phyloP scores from a whole-genome alignment of 495 filamentous ascomycete genomes.

The Usnea hakonensis region DNA sequence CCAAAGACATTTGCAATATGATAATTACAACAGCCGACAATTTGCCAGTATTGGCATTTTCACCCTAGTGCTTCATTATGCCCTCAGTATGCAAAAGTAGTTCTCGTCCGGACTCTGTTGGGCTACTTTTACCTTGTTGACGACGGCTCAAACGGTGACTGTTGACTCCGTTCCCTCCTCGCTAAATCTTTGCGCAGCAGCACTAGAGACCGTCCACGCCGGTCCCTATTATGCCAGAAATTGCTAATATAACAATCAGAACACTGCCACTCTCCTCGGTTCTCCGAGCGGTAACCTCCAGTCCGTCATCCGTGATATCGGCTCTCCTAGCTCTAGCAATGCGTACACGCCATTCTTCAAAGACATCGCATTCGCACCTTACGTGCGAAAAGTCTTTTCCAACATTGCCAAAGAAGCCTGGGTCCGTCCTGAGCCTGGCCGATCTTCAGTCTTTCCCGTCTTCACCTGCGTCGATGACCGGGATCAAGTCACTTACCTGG shows the following conservation, averaged over 20 bases:
- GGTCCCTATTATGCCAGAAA: neutral
- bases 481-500: neutral
- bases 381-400: neutral
- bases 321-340: neutral
- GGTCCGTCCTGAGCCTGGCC: neutral
- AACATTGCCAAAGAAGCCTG: neutral
- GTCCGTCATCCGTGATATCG: neutral
- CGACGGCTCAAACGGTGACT: neutral
- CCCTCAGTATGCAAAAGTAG: neutral
- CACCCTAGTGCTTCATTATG: too few relatives aligned
- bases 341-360: constrained; percentile 11
- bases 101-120: neutral
- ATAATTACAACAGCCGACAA: neutral
- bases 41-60: neutral
- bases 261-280: neutral
- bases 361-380: neutral
- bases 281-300: neutral
- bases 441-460: neutral
- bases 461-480: neutral
- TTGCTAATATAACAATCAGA: neutral
- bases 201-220: neutral
- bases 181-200: neutral
- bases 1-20: neutral
- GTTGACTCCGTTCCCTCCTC: neutral
- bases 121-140: neutral